Conservation (phyloP, 352 stramenopile genomes). For the Phytopythium chamaehyphon region DNA sequence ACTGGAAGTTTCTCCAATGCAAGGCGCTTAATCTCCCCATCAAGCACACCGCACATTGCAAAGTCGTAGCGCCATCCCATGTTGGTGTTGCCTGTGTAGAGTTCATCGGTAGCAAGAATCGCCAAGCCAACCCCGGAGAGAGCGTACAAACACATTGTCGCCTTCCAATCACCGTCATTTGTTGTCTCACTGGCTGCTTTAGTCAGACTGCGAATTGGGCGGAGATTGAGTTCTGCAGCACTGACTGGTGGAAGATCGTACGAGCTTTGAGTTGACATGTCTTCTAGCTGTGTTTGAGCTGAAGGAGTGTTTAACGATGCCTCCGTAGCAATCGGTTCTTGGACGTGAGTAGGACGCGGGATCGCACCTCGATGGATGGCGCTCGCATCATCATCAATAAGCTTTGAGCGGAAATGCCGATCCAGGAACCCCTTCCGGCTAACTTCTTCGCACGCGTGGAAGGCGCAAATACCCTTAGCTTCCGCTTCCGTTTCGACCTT, state of each 20-base stretch:
- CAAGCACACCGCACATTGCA: conserved; percentile 72
- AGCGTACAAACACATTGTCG: conserved; percentile 79
- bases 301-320: neutral
- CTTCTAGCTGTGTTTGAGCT: conserved; percentile 33
- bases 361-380: conserved; percentile 23
- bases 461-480: conserved; percentile 80
- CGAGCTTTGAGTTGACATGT: conserved; percentile 77
- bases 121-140: conserved; percentile 61
- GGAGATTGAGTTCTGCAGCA: conserved; percentile 61
- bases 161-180: conserved; percentile 25
- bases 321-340: neutral
- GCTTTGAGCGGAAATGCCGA: conserved; percentile 61
- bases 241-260: conserved; percentile 84
- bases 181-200: neutral
- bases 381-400: conserved; percentile 45
- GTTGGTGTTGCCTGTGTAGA: conserved; percentile 83
- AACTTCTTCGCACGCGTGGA: conserved; percentile 73
- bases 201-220: conserved; percentile 45
- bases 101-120: conserved; percentile 67
- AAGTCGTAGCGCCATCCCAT: conserved; percentile 82
- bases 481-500: conserved; percentile 54
- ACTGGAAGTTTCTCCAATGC: conserved; percentile 48
- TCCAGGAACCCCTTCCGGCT: conserved; percentile 68
- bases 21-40: conserved; percentile 48
- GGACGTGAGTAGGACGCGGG: too few species aligned